phyloP scores from a whole-genome alignment of 2,329 filamentous ascomycete species.

The Exophiala bonariae region DNA sequence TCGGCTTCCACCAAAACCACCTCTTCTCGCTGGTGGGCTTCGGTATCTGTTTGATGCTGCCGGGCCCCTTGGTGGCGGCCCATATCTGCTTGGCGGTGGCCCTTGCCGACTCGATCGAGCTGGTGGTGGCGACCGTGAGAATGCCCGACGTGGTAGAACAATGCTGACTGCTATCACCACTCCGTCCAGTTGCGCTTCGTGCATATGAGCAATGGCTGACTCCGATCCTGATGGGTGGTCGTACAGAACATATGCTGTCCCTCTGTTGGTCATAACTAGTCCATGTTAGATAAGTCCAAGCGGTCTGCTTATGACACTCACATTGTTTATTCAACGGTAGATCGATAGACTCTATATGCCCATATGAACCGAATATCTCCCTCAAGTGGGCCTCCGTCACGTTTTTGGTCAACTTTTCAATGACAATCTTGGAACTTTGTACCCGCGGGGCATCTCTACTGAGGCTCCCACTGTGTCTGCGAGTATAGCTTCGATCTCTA shows the following conservation, averaged over 20 bases:
- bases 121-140: conserved; percentile 75
- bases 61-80: conserved; percentile 28
- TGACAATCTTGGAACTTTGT: conserved; percentile 70
- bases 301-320: conserved; percentile 45
- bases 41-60: conserved; percentile 33
- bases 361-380: conserved; percentile 91
- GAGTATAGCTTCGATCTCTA: conserved; percentile 39
- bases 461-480: conserved; percentile 36
- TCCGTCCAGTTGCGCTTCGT: conserved; percentile 92
- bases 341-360: conserved; percentile 80
- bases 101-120: conserved; percentile 59
- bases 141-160: conserved; percentile 78
- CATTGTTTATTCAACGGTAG: conserved; percentile 85
- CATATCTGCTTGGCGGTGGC: conserved; percentile 40
- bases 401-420: conserved; percentile 94
- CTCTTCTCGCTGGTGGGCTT: conserved; percentile 36
- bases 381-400: conserved; percentile 83
- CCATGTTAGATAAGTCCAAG: conserved; percentile 11
- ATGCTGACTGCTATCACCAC: conserved; percentile 82
- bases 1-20: conserved; percentile 37
- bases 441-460: conserved; percentile 29
- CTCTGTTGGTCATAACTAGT: conserved; percentile 81
- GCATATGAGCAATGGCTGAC: conserved; percentile 91
- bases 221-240: conserved; percentile 76
- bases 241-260: conserved; percentile 90